Percentiles rank a stretch among this genome's conserved stretches.
Conservation (phyloP, 2,329 filamentous ascomycete species). For the Teratosphaeria zuluensis region DNA sequence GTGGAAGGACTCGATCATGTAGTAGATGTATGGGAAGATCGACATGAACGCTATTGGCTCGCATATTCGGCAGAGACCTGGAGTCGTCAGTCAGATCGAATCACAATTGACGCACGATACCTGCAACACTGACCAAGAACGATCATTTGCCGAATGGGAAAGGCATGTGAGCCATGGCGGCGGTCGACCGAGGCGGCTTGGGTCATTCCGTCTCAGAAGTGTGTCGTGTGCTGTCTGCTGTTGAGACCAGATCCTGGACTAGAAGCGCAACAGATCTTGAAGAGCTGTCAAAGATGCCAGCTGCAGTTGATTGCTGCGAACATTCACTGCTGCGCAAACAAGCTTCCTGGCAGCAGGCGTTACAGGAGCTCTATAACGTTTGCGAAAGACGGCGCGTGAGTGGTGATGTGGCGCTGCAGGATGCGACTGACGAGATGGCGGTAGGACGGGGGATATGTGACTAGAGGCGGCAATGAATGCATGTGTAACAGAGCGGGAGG, state of each 20-base stretch:
- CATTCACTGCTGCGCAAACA: neutral
- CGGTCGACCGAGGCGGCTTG: neutral
- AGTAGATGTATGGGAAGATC: conserved; percentile 97
- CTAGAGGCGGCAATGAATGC: conserved; percentile 1
- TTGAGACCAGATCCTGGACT: neutral
- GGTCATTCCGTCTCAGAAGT: neutral
- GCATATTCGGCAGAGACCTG: conserved; percentile 73
- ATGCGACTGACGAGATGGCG: neutral
- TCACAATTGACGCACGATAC: neutral
- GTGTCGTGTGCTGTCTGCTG: neutral
- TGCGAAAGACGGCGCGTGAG: conserved; percentile 1
- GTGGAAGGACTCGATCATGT: conserved; percentile 88
- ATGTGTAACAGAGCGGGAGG: neutral
- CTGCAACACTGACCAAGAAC: conserved; percentile 38
- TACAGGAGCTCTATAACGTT: neutral
- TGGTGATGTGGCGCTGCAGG: conserved; percentile 2
- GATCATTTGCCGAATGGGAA: conserved; percentile 50
- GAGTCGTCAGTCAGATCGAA: neutral
- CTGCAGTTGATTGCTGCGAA: neutral
- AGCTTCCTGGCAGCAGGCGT: neutral
- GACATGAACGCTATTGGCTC: conserved; percentile 99
- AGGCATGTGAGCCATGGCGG: conserved; percentile 24
- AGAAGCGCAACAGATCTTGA: neutral
- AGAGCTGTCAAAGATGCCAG: neutral
- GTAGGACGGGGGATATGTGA: conserved; percentile 2